Base-by-base conservation (phyloP, 2,329 filamentous ascomycete species). In the Hypoxylon sp. region DNA sequence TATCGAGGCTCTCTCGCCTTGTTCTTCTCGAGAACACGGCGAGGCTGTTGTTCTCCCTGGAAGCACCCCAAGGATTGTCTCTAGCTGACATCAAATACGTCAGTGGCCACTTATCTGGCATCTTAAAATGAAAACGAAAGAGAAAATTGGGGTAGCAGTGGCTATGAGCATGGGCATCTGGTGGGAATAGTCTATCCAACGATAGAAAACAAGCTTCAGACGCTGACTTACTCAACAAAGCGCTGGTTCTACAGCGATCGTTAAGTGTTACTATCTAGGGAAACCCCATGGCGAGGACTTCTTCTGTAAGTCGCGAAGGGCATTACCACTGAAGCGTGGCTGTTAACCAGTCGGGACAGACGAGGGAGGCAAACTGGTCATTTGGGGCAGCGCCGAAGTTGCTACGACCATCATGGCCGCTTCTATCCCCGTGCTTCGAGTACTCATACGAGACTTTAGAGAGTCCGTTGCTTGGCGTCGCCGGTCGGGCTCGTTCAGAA, bases 371-470 rank as follows among this genome's bases (percentile, higher is more conserved):
- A 44, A 56, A 12, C 44, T 56, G 9, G 51, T 54, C 28, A 61
- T 61, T 11, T 61, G 51, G 58, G 58, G 58, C 6, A 54, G 40
- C 18, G 58, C 58, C n/a, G 51, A 61, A 45, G 51, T 56, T 14
- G 42, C 58, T 28, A 61, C 58, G 3, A 56, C 58, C 12, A 56
- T 61, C 36, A 61, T 55, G 58, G 51, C 58, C 1, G 51, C 51
- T 28, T 61, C 58, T 18, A 61, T 61, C 22, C 44, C 58, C 2
- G 45, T 56, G 9, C 58, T 61, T 33, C 58, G 51, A n/a, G 58
- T 61, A 26, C 36, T 56, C 18, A 14, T 55, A 32, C 51, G 58
- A 5, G 58, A 55, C 64, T 73, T 54, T 18, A 61, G 50, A 33
- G 50, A 61, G 18, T 56, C 44, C 1, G 38, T 55, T 18, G 51